A percentile compares a stretch with the other conserved stretches of the same genome.
phyloP scores from a whole-genome alignment of 352 stramenopile species.

The Phytopythium helicoides region DNA sequence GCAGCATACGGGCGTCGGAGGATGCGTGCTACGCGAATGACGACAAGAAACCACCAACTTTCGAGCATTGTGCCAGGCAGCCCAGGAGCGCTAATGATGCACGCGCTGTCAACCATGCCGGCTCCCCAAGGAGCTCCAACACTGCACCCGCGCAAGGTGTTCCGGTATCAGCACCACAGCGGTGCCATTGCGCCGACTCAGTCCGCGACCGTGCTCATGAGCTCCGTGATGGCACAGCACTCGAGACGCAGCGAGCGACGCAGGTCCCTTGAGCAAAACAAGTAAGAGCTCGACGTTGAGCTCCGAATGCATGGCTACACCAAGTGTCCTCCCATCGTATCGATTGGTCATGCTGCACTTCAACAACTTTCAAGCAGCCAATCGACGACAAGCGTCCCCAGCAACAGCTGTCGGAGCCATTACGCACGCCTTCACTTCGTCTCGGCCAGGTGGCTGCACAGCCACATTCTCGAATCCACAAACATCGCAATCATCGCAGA shows the following conservation, averaged over 20 bases:
- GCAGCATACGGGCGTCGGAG: constrained; percentile 4
- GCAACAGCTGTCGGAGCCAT: no score
- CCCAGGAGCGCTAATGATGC: background rate
- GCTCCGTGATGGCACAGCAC: constrained; percentile 3
- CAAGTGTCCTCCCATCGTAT: no score
- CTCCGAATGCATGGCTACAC: no score
- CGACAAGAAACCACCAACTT: constrained; percentile 8
- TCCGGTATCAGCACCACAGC: constrained; percentile 1
- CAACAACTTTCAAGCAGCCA: no score
- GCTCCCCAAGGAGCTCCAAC: background rate
- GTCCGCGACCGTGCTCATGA: constrained; percentile 5
- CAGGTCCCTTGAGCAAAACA: no score
- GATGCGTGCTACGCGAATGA: constrained; percentile 3
- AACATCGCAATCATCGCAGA: no score
- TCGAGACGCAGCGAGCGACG: constrained; percentile 3
- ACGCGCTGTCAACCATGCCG: background rate
- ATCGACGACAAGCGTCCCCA: no score
- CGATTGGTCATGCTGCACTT: no score
- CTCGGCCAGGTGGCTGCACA: no score
- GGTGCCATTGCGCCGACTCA: background rate
- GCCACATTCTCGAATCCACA: no score
- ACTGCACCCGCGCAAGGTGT: constrained; percentile 1
- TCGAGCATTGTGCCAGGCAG: constrained; percentile 9
- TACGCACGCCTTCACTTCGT: no score
- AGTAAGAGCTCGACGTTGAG: no score